Evolutionary conservation across 2,329 filamentous ascomycete species (phyloP).

Genomic region (Fusarium drepaniforme): DNA sequence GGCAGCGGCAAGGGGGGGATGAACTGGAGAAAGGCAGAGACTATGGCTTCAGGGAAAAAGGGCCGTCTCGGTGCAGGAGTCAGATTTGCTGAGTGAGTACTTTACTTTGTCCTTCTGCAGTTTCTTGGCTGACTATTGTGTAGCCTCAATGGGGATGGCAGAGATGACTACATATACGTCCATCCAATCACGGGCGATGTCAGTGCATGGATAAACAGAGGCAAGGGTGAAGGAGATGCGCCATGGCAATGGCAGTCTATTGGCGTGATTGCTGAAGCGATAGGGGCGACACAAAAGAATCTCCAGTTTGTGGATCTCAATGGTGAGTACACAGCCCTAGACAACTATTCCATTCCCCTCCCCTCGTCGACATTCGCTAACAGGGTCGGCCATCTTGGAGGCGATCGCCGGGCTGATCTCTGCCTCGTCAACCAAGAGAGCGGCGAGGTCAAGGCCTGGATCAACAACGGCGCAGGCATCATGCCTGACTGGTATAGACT

Average conservation of each 20-base stretch:
- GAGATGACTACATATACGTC: constrained; percentile 13
- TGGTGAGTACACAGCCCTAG: not conserved
- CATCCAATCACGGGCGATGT: constrained; percentile 1
- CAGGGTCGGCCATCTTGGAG: not conserved
- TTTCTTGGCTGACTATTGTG: not conserved
- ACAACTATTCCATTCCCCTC: not conserved
- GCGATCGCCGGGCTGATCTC: not conserved
- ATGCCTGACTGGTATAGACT: not conserved
- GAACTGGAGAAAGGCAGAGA: not conserved
- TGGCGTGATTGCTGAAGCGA: not conserved
- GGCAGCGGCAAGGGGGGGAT: not conserved
- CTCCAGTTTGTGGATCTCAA: not conserved
- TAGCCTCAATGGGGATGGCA: constrained; percentile 15
- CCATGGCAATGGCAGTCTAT: not conserved
- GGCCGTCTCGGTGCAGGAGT: not conserved
- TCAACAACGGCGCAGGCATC: not conserved
- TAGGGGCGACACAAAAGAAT: not conserved
- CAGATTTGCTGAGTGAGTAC: not conserved
- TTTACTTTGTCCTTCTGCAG: not conserved
- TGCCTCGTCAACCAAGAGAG: not conserved
- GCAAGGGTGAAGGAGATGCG: not conserved
- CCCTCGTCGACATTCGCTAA: not conserved
- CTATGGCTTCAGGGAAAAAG: not conserved
- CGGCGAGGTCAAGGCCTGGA: not conserved
- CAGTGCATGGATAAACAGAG: constrained; percentile 1